Percentiles rank a stretch among this genome's conserved stretches.
These are phyloP conservation scores for Picea mariana DNA, from an alignment of 83 land plant species.

Conservation along the genomic window DNA sequence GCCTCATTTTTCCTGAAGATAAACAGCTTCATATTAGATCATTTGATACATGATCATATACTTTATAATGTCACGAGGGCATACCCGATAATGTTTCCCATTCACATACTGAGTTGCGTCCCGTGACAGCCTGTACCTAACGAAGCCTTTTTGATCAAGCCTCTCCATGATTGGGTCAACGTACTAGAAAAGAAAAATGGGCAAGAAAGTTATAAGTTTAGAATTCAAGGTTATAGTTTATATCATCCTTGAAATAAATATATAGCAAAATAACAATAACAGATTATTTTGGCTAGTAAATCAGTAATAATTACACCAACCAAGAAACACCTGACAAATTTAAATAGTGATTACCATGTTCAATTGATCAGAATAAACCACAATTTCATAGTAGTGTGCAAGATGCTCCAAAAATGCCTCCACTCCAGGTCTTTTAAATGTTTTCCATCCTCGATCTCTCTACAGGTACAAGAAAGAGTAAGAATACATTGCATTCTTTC, in stretches of 20 bases:
- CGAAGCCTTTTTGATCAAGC: conserved; percentile 81
- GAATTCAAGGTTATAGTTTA: not conserved
- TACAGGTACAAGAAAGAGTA: conserved; percentile 23
- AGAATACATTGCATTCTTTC: not conserved
- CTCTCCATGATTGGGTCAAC: conserved; percentile 90
- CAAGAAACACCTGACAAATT: not conserved
- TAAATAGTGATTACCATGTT: conserved; percentile 51
- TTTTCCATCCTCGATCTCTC: conserved; percentile 96
- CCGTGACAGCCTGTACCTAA: conserved; percentile 74
- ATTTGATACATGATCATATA: too few species aligned
- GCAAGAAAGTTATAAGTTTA: not conserved
- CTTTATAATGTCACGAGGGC: conserved; percentile 6
- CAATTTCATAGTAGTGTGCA: conserved; percentile 90
- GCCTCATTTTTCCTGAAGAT: too few species aligned
- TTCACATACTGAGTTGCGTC: conserved; percentile 83
- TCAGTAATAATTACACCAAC: not conserved
- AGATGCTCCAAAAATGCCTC: conserved; percentile 94
- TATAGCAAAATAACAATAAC: not conserved
- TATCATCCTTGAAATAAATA: not conserved
- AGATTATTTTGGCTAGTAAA: not conserved
- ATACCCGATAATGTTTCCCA: conserved; percentile 92
- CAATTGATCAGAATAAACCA: conserved; percentile 85
- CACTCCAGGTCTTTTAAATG: conserved; percentile 96
- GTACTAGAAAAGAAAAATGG: conserved; percentile 25
- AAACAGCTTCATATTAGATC: too few species aligned